Evolutionary conservation across 2,329 filamentous ascomycete species (phyloP).

Genomic region (Didymella glomerata): DNA sequence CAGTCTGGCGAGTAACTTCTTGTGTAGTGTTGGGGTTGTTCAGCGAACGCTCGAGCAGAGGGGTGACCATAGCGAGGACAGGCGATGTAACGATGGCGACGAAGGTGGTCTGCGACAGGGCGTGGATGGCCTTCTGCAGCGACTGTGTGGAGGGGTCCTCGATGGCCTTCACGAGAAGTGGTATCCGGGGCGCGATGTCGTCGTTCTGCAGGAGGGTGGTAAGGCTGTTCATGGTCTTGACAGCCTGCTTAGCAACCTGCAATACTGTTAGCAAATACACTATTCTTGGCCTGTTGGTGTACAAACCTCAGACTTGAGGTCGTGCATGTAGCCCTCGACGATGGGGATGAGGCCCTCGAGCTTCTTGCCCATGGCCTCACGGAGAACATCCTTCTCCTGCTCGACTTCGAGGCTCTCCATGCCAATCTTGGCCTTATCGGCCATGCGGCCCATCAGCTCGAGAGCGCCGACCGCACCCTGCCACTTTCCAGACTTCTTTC

Average conservation of each 20-base stretch:
- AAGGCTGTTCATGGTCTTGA: slow-evolving; percentile 89
- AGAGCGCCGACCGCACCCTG: slow-evolving; percentile 91
- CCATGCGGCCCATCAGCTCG: slow-evolving; percentile 88
- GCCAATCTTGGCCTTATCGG: slow-evolving; percentile 89
- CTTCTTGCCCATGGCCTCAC: slow-evolving; percentile 88
- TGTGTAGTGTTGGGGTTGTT: slow-evolving; percentile 91
- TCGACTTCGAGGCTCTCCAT: slow-evolving; percentile 86
- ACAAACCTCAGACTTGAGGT: slow-evolving; percentile 79
- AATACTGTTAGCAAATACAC: slow-evolving; percentile 17
- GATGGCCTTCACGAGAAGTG: slow-evolving; percentile 92
- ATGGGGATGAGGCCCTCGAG: slow-evolving; percentile 88
- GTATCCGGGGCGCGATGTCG: slow-evolving; percentile 91
- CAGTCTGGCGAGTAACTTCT: slow-evolving; percentile 93
- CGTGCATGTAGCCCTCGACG: slow-evolving; percentile 93
- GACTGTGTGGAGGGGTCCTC: slow-evolving; percentile 89
- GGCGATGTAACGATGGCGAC: slow-evolving; percentile 95
- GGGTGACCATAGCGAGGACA: slow-evolving; percentile 91
- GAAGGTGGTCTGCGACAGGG: slow-evolving; percentile 97
- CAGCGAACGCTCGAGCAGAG: slow-evolving; percentile 90
- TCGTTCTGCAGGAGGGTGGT: slow-evolving; percentile 94
- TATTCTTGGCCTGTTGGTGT: too few relatives aligned
- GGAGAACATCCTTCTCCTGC: slow-evolving; percentile 84
- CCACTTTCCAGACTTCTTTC: slow-evolving; percentile 91
- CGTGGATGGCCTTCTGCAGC: slow-evolving; percentile 94
- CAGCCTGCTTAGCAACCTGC: slow-evolving; percentile 78